Conservation (phyloP, 139 green algal species). For the Ulvella scutata region DNA sequence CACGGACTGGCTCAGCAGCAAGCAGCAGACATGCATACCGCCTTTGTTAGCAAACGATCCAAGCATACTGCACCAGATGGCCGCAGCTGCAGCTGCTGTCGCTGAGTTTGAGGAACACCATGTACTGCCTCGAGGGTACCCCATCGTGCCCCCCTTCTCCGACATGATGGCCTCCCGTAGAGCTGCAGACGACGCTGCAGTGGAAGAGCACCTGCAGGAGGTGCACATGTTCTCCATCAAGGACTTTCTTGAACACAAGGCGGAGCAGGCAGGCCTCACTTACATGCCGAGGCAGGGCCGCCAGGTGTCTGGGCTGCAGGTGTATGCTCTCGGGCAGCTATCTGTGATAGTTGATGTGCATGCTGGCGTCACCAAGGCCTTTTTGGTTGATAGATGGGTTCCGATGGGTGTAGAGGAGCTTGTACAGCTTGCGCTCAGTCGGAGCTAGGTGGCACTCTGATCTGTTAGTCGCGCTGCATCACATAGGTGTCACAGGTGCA, state of each 20-base stretch:
- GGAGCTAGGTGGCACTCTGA: too few relatives aligned
- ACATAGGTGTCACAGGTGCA: too few relatives aligned
- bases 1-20: background rate
- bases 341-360: background rate
- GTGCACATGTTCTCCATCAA: background rate
- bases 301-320: background rate
- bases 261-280: background rate
- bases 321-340: background rate
- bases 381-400: background rate
- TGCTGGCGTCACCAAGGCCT: background rate
- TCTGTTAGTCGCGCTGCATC: too few relatives aligned
- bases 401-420: background rate
- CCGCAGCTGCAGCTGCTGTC: background rate
- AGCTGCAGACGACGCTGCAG: background rate
- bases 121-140: background rate
- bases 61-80: background rate
- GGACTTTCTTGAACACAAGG: constrained; percentile 2
- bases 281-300: background rate
- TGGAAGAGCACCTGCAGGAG: background rate
- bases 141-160: background rate
- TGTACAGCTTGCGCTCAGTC: background rate
- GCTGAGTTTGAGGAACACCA: background rate
- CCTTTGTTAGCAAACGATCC: background rate
- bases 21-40: background rate
- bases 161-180: background rate